Conservation (phyloP, 306 rosid genomes). For the Hippophae rhamnoides region DNA sequence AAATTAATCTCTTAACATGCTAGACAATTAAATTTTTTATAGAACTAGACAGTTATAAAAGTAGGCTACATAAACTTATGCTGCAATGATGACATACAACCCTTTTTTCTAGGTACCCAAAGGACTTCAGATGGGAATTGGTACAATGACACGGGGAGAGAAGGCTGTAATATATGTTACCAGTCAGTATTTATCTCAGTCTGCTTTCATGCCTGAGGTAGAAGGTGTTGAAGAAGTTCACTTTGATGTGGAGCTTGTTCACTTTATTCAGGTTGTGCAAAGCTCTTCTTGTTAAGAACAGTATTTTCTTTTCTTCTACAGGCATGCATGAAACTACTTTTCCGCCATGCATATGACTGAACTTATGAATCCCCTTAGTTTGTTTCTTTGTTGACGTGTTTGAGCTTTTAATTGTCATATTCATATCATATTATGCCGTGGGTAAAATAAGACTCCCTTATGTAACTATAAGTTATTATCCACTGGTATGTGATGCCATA, state of each 20-base stretch:
- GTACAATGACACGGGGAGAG: conserved; percentile 80
- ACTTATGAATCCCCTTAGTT: background rate
- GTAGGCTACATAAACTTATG: background rate
- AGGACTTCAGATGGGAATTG: conserved; percentile 97
- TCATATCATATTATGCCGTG: too few species aligned
- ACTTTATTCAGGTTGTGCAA: conserved; percentile 71
- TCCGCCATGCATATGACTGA: background rate
- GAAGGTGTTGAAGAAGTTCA: conserved; percentile 72
- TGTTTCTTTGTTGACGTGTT: background rate
- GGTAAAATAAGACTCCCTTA: too few species aligned
- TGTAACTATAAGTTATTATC: background rate
- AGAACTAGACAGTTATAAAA: background rate
- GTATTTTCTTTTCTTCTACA: conserved; percentile 8
- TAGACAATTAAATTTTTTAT: background rate
- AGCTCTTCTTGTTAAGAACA: conserved; percentile 16
- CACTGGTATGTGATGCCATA: background rate
- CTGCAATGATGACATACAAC: background rate
- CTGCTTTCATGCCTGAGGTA: conserved; percentile 50
- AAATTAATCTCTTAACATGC: background rate
- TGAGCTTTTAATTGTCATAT: background rate
- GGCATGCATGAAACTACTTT: background rate
- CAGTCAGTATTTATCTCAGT: conserved; percentile 60
- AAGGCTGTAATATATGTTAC: conserved; percentile 70
- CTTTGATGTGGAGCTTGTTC: conserved; percentile 92
- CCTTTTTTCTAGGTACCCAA: conserved; percentile 56